phyloP scores from a whole-genome alignment of 2,329 filamentous ascomycete genomes.

The Rutstroemia sydowiana region DNA sequence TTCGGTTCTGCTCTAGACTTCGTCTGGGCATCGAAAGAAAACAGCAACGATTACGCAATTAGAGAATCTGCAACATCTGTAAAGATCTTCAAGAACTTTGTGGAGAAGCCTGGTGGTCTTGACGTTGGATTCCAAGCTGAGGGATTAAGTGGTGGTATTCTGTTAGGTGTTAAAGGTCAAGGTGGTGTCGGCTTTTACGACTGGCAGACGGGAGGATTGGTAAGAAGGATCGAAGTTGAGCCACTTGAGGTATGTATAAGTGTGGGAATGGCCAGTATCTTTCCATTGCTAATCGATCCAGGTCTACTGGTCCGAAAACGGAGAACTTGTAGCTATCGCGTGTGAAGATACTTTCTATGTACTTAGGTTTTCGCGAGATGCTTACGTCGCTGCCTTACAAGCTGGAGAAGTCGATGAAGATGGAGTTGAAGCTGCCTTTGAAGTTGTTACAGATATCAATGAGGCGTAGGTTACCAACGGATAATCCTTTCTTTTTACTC shows the following conservation, averaged over 20 bases:
- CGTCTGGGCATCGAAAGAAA: constrained; percentile 93
- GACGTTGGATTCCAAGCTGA: constrained; percentile 96
- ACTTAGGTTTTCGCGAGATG: constrained; percentile 81
- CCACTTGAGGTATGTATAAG: constrained; percentile 37
- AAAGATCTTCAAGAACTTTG: constrained; percentile 97
- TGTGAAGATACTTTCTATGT: constrained; percentile 97
- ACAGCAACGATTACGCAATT: constrained; percentile 97
- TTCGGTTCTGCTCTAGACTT: constrained; percentile 96
- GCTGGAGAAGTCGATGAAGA: constrained; percentile 73
- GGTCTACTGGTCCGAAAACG: constrained; percentile 97
- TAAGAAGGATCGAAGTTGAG: constrained; percentile 82
- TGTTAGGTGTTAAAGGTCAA: constrained; percentile 91
- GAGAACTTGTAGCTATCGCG: constrained; percentile 84
- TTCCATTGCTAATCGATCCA: constrained; percentile 27
- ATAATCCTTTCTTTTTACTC: neutral
- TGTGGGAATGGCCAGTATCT: neutral
- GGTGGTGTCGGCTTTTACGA: constrained; percentile 95
- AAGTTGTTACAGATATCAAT: constrained; percentile 91
- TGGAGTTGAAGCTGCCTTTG: constrained; percentile 91
- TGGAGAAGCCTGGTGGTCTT: constrained; percentile 79
- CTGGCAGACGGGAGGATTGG: constrained; percentile 83
- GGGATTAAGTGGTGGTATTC: constrained; percentile 77
- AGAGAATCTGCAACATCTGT: constrained; percentile 90
- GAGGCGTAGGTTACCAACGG: constrained; percentile 55
- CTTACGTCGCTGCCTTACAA: constrained; percentile 77